Evolutionary conservation across 345 rosid genomes (phyloP), one percentile per base, ranked within the genome.

Genomic region (Anacardium occidentale): DNA sequence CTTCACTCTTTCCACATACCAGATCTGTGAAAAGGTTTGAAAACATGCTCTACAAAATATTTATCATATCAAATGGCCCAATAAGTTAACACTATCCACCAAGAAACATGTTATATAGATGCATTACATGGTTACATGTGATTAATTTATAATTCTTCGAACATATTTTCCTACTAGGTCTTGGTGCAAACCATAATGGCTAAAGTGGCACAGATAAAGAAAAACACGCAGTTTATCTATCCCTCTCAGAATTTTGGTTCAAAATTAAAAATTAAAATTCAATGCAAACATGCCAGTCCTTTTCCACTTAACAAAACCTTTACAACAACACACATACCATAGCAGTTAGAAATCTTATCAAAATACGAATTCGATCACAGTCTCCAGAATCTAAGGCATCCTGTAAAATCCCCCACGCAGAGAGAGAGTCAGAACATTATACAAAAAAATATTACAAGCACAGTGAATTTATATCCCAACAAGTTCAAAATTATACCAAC

Each of bases 321-420:
- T 54, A 26, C 56, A 74, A 72, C 9, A 52, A 3, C 9, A 66
- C 57, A 62, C 93, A 12, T 87, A 95, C 99, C 90, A 95, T 69
- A 70, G 80, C 90, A 74, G 97, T 90, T 73, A 95, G 65, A 85
- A 93, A 81, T 69, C 99, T 91, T 86, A 93, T 79, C 88, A 91
- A 81, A 75, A 85, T 85, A 67, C 98, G 99, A 76, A 93, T 85
- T 76, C 54, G 84, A 78, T 93, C 85, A 68, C 96, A 91, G 68
- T 85, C 78, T 59, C 86, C 97, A 61, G 85, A 81, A 78, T 83
- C 82, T 68, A 95, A 84, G 51, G 96, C 94, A 32, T 76, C 93
- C 99, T 94, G 90, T 34, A 80, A 84, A 53, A 76, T 53, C 29
- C 48, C 15, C 57, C 32, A 29, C 32, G 3, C 3, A 29, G n/a